These are phyloP conservation scores for Pleurotus cornucopiae DNA, from an alignment of 768 basidiomycete genomes.

Conservation along the genomic window DNA sequence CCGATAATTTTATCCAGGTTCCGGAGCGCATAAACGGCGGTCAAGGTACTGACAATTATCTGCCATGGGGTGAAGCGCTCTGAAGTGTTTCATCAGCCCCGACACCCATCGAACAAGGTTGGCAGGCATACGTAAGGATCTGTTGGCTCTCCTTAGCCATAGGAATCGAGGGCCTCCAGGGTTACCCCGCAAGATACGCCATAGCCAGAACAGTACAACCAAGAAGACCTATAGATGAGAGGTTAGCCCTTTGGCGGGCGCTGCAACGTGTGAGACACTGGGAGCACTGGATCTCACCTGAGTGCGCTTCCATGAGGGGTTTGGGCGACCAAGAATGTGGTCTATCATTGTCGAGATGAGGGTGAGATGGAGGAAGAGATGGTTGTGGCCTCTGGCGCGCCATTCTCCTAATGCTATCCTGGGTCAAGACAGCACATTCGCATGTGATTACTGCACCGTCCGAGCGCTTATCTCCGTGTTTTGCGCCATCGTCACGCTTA, in stretches of 20 bases:
- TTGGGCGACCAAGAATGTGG: constrained; percentile 85
- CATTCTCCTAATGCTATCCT: neutral
- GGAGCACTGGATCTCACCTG: constrained; percentile 44
- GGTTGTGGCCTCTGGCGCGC: neutral
- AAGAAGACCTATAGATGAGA: constrained; percentile 67
- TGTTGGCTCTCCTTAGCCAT: constrained; percentile 59
- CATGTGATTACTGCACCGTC: constrained; percentile 27
- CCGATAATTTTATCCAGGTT: constrained; percentile 87
- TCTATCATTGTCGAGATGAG: constrained; percentile 69
- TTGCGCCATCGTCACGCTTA: neutral
- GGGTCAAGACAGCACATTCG: neutral
- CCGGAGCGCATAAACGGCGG: constrained; percentile 74
- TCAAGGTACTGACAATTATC: constrained; percentile 81
- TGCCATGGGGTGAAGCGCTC: constrained; percentile 96
- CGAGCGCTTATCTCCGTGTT: neutral
- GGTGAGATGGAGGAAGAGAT: neutral
- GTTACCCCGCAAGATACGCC: constrained; percentile 67
- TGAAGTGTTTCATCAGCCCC: constrained; percentile 22
- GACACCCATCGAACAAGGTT: neutral
- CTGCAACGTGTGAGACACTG: neutral
- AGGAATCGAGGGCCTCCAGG: constrained; percentile 62
- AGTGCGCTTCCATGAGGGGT: constrained; percentile 82
- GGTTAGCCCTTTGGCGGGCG: neutral
- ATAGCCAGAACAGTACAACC: constrained; percentile 89
- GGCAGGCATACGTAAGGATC: constrained; percentile 47